These are phyloP conservation scores for Cladosporium oxysporum DNA, from an alignment of 2,329 filamentous ascomycete genomes.

Conservation along the genomic window DNA sequence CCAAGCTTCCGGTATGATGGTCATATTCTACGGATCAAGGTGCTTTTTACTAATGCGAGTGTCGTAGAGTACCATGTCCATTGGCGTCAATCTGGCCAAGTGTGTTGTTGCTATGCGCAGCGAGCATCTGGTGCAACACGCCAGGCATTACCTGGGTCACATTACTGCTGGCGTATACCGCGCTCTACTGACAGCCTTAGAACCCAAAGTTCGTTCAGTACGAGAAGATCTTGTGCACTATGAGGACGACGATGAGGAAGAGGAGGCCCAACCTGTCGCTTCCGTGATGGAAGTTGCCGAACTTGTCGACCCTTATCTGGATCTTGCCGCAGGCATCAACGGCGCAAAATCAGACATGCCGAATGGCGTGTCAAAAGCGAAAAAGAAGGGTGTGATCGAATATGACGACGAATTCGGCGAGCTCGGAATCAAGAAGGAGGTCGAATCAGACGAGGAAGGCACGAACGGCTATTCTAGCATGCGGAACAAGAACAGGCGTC, in stretches of 20 bases:
- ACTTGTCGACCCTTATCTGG: slow-evolving; percentile 42
- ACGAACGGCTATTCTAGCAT: slow-evolving; percentile 21
- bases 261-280: slow-evolving; percentile 38
- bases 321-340: slow-evolving; percentile 38
- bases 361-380: slow-evolving; percentile 32
- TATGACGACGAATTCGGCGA: slow-evolving; percentile 30
- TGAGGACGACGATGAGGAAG: slow-evolving; percentile 47
- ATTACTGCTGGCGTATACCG: slow-evolving; percentile 78
- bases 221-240: slow-evolving; percentile 53
- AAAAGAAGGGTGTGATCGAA: slow-evolving; percentile 28
- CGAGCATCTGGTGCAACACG: slow-evolving; percentile 71
- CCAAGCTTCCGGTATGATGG: slow-evolving; percentile 40
- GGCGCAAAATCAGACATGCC: slow-evolving; percentile 26
- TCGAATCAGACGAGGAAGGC: slow-evolving; percentile 32
- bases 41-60: background rate
- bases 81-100: slow-evolving; percentile 84
- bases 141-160: slow-evolving; percentile 68
- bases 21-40: background rate
- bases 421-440: slow-evolving; percentile 34
- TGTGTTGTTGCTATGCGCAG: slow-evolving; percentile 81
- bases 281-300: slow-evolving; percentile 46
- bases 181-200: slow-evolving; percentile 69
- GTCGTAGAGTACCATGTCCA: slow-evolving; percentile 65
- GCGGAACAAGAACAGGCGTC: slow-evolving; percentile 35
- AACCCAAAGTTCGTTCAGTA: slow-evolving; percentile 68